Percentiles rank a stretch among this genome's conserved stretches.
These are phyloP conservation scores for Auricularia heimuer DNA, from an alignment of 768 basidiomycete genomes.

Conservation along the genomic window DNA sequence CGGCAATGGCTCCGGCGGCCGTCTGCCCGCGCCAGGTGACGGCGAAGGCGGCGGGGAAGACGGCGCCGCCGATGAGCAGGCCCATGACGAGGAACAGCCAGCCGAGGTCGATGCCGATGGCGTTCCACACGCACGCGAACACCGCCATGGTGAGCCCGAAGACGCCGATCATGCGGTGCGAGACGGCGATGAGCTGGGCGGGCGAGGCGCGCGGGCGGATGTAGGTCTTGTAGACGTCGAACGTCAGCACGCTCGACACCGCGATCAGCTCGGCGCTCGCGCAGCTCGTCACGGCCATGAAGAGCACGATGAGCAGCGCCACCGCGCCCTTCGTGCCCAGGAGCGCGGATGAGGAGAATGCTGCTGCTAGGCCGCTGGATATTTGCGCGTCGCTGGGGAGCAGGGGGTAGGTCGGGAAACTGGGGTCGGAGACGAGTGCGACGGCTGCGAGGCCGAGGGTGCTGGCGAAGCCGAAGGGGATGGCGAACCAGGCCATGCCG, in stretches of 20 bases:
- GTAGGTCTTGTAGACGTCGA: slow-evolving; percentile 29
- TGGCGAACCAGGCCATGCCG: slow-evolving; percentile 47
- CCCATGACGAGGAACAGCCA: not conserved
- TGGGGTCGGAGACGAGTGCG: slow-evolving; percentile 32
- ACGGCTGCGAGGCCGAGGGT: slow-evolving; percentile 31
- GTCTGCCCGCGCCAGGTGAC: slow-evolving; percentile 3
- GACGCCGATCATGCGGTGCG: slow-evolving; percentile 18
- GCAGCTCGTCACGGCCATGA: slow-evolving; percentile 43
- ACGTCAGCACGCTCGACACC: slow-evolving; percentile 25
- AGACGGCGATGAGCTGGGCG: slow-evolving; percentile 15
- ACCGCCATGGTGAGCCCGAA: slow-evolving; percentile 18
- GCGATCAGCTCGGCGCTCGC: slow-evolving; percentile 38
- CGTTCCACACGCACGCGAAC: slow-evolving; percentile 19
- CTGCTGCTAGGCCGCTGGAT: slow-evolving; percentile 33
- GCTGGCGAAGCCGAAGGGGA: slow-evolving; percentile 41
- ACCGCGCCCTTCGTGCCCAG: slow-evolving; percentile 37
- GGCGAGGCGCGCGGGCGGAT: slow-evolving; percentile 12
- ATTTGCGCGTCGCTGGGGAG: not conserved
- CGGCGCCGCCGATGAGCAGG: slow-evolving; percentile 3
- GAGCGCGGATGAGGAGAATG: slow-evolving; percentile 37
- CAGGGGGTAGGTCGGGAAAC: slow-evolving; percentile 38
- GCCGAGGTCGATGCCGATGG: slow-evolving; percentile 13
- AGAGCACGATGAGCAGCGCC: slow-evolving; percentile 35
- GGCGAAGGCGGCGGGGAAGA: slow-evolving; percentile 3
- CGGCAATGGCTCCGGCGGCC: not conserved